Base-by-base conservation (phyloP, 805 yeast genomes). In the Hanseniaspora guilliermondii region DNA sequence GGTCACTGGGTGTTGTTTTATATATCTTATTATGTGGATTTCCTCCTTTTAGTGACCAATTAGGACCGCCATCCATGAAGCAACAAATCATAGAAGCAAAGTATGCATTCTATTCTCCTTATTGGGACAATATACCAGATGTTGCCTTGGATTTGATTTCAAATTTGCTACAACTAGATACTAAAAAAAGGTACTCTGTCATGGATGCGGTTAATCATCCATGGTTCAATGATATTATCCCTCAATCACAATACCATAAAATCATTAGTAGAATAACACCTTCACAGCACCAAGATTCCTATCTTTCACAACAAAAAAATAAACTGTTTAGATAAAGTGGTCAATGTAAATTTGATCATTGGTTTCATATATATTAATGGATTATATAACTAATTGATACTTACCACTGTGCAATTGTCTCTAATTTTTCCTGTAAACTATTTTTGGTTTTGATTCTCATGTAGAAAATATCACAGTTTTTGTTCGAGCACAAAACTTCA, bases 381-480 rank as follows among this genome's bases (percentile, higher is more conserved):
- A 25, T 7, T 25, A 25, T 6, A 25, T 6, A 25, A 30, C 4
- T 30, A 14, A 4, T 9, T 12, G 12, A 30, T 30, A 30, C 33
- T 44, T 56, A 68, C 76, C 76, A 73, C 59, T 70, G 72, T 55
- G 70, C 68, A 27, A 72, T 58, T 52, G 70, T 73, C 21, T 58
- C 60, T 9, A 70, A 60, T 53, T 71, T 73, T 32, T 69, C 72
- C 47, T 68, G 68, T 17, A 71, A 62, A 56, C 70, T 75, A 47
- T 73, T 73, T 57, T 65, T 72, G 17, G 71, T 73, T 57, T 73
- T 73, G 41, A 70, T 89, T 64, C 99, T 76, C 98, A 93, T 93
- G 67, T 93, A 93, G 64, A 93, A 93, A 37, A 93, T 93, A 1
- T 97, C 96, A 70, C 99, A 93, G 68, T 93, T 97, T 60, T 89